Conservation (phyloP, 202 grass and related monocot genomes). For the Bolboschoenoplectus hybrid region DNA sequence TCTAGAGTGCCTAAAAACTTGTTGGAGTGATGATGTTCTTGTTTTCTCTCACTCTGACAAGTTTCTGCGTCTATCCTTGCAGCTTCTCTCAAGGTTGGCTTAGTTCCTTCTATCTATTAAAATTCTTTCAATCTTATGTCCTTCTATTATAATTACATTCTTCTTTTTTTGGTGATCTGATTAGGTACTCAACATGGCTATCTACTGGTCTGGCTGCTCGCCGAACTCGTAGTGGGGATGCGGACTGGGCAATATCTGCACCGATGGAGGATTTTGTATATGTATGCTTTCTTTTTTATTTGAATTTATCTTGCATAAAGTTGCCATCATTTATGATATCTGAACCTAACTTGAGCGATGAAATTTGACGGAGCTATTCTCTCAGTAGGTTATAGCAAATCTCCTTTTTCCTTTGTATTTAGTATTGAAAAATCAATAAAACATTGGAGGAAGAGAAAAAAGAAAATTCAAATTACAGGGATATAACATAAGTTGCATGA, state of each 20-base stretch:
- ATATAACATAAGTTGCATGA: not conserved
- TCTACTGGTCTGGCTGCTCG: slow-evolving; percentile 75
- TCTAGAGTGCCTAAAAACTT: slow-evolving; percentile 79
- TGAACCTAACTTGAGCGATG: not conserved
- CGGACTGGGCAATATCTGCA: slow-evolving; percentile 80
- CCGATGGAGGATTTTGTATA: slow-evolving; percentile 86
- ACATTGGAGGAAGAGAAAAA: not conserved
- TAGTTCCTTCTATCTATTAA: slow-evolving; percentile 5
- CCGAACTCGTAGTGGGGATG: slow-evolving; percentile 59
- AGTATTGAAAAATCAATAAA: not conserved
- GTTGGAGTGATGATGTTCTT: slow-evolving; percentile 94
- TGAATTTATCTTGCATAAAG: slow-evolving; percentile 16
- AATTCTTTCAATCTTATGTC: not conserved
- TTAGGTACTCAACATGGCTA: slow-evolving; percentile 91
- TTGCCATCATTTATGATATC: not conserved
- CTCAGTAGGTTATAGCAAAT: not conserved
- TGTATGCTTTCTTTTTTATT: slow-evolving; percentile 56
- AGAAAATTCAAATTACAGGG: not conserved
- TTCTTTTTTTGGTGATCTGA: slow-evolving; percentile 22
- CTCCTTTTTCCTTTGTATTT: not conserved
- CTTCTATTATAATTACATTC: not conserved
- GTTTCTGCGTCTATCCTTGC: slow-evolving; percentile 88
- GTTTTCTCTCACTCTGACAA: slow-evolving; percentile 92
- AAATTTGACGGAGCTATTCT: not conserved
- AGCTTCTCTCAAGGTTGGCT: slow-evolving; percentile 89